Percentiles rank a stretch among this genome's conserved stretches.
These are phyloP conservation scores for Pythium biforme DNA, from an alignment of 352 stramenopile species.

Conservation along the genomic window DNA sequence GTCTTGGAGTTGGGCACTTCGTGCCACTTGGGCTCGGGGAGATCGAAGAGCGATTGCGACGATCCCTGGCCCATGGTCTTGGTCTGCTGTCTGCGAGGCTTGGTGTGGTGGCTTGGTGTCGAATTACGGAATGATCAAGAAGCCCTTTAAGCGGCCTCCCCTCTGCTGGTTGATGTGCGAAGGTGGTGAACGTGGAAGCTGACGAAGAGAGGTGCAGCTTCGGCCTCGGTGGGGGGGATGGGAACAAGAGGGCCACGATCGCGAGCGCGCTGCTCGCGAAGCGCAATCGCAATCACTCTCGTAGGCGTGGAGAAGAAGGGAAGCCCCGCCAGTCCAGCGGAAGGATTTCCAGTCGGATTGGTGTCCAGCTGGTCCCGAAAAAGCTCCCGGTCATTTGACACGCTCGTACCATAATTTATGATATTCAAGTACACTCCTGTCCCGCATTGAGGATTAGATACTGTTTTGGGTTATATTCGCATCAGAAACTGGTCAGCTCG, in stretches of 20 bases:
- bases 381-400: not conserved
- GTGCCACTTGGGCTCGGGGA: conserved; percentile 11
- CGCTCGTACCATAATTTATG: not conserved
- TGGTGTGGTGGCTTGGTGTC: not conserved
- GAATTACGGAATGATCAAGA: conserved; percentile 15
- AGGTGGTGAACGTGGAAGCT: not conserved
- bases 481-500: not conserved
- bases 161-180: no score
- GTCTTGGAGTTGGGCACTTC: conserved; percentile 26
- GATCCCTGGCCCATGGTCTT: conserved; percentile 24
- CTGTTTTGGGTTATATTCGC: not conserved
- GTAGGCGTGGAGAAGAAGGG: not conserved
- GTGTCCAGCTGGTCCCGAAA: not conserved
- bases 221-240: not conserved
- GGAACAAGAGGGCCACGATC: no score
- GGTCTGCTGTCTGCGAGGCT: not conserved
- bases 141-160: no score
- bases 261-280: not conserved
- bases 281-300: not conserved
- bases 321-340: no score
- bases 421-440: not conserved
- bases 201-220: not conserved
- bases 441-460: not conserved
- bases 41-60: conserved; percentile 26
- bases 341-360: not conserved